These are phyloP conservation scores for Hypoxylon sp. DNA, from an alignment of 2,329 filamentous ascomycete species.

Conservation along the genomic window DNA sequence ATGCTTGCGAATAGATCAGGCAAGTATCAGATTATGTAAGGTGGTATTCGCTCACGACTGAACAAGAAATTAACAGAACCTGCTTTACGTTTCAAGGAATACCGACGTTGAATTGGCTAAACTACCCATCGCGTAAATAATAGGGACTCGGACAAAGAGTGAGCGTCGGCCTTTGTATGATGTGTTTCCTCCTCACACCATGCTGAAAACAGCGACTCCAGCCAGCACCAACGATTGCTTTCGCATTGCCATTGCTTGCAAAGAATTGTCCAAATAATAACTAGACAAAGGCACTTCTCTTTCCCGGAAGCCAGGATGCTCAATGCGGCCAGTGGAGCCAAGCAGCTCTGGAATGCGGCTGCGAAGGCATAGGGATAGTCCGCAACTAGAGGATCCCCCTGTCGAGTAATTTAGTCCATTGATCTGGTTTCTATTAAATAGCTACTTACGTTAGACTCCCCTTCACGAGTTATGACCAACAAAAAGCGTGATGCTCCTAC, in stretches of 20 bases:
- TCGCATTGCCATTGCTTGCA: conserved; percentile 36
- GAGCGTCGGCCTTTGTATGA: conserved; percentile 35
- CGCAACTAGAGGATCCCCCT: conserved; percentile 9
- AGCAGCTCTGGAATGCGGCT: conserved; percentile 39
- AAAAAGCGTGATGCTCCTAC: background rate
- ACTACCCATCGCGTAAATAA: conserved; percentile 40
- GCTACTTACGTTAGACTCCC: conserved; percentile 9
- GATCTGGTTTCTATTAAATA: conserved; percentile 4
- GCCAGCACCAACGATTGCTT: conserved; percentile 23
- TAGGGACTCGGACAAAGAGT: conserved; percentile 40
- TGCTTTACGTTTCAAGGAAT: conserved; percentile 6
- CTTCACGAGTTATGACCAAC: background rate
- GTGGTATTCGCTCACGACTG: conserved; percentile 8
- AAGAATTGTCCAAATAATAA: conserved; percentile 8
- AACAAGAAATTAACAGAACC: conserved; percentile 2
- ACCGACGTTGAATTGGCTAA: background rate
- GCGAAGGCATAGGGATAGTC: background rate
- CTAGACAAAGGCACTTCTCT: conserved; percentile 35
- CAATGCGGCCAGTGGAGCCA: conserved; percentile 31
- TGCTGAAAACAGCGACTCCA: conserved; percentile 42
- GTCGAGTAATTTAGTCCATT: conserved; percentile 7
- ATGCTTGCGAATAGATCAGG: conserved; percentile 5
- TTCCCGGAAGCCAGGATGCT: conserved; percentile 15
- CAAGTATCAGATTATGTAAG: background rate
- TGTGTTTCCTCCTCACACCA: background rate